phyloP scores from a whole-genome alignment of 1,284 basidiomycete genomes.

The Ustilago nuda region DNA sequence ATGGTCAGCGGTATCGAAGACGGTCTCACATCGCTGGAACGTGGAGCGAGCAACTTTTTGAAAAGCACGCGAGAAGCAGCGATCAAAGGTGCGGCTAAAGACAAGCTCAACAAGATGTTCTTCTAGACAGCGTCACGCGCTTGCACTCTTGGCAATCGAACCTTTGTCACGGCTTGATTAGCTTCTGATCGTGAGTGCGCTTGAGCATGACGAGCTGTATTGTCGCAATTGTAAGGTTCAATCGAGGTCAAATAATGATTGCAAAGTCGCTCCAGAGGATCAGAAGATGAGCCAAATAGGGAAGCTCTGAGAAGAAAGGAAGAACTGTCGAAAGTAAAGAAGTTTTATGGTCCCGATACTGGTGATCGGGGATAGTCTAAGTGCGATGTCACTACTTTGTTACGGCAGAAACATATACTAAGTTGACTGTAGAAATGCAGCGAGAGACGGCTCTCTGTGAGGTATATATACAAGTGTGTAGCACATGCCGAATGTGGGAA shows the following conservation, averaged over 20 bases:
- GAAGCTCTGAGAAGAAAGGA: not conserved
- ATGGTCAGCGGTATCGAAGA: conserved; percentile 60
- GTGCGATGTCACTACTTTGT: too few species aligned
- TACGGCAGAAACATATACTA: too few species aligned
- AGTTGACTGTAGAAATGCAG: too few species aligned
- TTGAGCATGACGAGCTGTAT: not conserved
- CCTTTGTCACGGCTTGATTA: not conserved
- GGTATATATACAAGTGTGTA: too few species aligned
- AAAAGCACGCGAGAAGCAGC: conserved; percentile 61
- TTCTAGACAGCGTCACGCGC: conserved; percentile 12
- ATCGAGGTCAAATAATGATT: too few species aligned
- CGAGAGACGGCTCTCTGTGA: too few species aligned
- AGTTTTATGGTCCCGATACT: too few species aligned
- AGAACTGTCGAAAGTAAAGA: too few species aligned
- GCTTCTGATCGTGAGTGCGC: not conserved
- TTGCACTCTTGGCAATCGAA: not conserved
- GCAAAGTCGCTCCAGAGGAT: not conserved
- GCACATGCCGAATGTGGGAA: too few species aligned
- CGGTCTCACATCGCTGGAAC: conserved; percentile 53
- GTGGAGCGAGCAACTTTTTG: conserved; percentile 56
- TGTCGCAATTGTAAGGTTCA: not conserved
- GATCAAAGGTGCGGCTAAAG: conserved; percentile 57
- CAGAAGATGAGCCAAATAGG: not conserved
- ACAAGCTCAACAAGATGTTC: conserved; percentile 55
- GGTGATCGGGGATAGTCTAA: too few species aligned